phyloP scores from a whole-genome alignment of 768 basidiomycete genomes.

The Rhodotorula sphaerocarpa region DNA sequence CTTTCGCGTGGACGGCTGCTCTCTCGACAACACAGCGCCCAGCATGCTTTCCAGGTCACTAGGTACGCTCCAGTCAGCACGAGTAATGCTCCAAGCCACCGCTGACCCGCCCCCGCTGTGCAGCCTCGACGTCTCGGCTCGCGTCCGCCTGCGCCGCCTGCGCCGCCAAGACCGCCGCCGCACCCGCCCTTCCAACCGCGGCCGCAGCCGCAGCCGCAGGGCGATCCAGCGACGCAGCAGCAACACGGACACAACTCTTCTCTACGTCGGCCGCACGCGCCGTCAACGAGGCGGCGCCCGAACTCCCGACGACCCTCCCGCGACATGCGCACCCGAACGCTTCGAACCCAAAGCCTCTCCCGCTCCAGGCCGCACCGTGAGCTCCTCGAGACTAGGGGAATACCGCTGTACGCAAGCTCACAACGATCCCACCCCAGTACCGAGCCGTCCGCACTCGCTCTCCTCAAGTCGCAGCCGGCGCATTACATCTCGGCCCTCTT shows the following conservation, averaged over 20 bases:
- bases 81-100: too few species aligned
- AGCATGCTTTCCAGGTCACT: neutral
- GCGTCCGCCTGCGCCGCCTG: neutral
- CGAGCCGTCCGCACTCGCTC: constrained; percentile 54
- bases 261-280: neutral
- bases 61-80: neutral
- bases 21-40: neutral
- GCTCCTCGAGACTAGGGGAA: too few species aligned
- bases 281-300: neutral
- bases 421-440: too few species aligned
- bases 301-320: constrained; percentile 9
- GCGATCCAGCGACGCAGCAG: too few species aligned
- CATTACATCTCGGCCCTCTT: constrained; percentile 86
- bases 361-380: constrained; percentile 3
- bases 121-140: constrained; percentile 16
- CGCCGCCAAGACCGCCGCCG: neutral
- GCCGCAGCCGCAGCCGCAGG: too few species aligned
- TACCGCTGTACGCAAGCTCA: neutral
- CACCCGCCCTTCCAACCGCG: too few species aligned
- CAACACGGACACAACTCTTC: neutral
- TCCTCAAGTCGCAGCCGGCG: constrained; percentile 82
- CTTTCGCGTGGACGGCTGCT: neutral
- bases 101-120: too few species aligned
- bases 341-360: neutral
- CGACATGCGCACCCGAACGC: constrained; percentile 15